Base-by-base conservation (phyloP, 495 filamentous ascomycete genomes). In the Bathelium albidoporum region DNA sequence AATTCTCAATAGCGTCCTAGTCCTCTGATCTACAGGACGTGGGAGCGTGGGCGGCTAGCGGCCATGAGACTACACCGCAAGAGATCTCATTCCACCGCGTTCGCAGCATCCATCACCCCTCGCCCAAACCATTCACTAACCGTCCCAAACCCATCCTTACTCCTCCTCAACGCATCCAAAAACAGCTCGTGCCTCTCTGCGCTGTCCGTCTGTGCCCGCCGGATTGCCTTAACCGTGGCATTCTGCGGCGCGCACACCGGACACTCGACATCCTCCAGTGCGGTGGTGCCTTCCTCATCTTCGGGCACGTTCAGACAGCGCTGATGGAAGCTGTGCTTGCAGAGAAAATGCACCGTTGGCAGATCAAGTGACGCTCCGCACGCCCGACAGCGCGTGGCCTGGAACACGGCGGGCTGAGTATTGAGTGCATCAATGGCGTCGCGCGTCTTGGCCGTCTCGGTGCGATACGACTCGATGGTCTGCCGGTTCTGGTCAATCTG, bases 301-400 rank as follows among this genome's bases (percentile, higher is more conserved):
- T 74, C 73, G 1, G 41, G 67, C 5, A 59, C 45, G 63, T 87
- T 84, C 59, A 95, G 79, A 75, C 90, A 96, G 31, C 89, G 81
- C 74, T 95, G 88, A 72, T 98, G 94, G 80, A 95, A 98, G 52
- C 86, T 90, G 72, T 98, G 94, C 72, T 91, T 94, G 80, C 94
- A 98, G 68, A 97, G 75, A 73, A 97, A 98, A 73, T 98, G 94
- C 53, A 97, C 91, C 0, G 84, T 87, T 2, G 94, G 94, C 39
- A 97, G 77, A 66, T 96, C 90, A 29, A 97, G 80, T 55, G 80
- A 79, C 58, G 81, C 77, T 20, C 84, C 83, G 70, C 94, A 98
- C 43, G 86, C 84, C 41, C 85, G 85, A 71, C 94, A 98, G 16
- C 95, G 82, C 45, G 89, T 90, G 1, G 89, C 85, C 73, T 94